Evolutionary conservation across 768 basidiomycete genomes (phyloP).

Genomic region (Porpolomopsis calyptriformis): DNA sequence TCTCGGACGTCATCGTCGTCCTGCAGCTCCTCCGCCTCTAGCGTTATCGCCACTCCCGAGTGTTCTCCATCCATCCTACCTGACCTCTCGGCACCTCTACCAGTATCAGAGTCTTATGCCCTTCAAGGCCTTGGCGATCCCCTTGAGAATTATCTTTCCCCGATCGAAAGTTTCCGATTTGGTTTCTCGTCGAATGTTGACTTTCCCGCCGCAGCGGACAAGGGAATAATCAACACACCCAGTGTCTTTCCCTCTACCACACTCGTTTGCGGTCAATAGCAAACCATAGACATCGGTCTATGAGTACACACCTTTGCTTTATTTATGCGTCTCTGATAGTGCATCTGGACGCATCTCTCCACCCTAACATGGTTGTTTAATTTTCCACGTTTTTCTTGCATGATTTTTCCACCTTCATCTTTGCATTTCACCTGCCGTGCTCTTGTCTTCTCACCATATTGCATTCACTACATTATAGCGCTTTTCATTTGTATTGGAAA

Average conservation of each 20-base stretch:
- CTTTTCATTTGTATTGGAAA: no score
- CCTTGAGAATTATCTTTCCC: background rate
- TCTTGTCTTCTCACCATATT: no score
- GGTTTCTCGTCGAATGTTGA: no score
- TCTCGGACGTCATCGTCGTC: constrained; percentile 11
- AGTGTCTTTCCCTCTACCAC: background rate
- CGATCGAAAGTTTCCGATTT: background rate
- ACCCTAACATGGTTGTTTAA: no score
- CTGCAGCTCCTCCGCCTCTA: constrained; percentile 3
- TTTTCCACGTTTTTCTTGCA: no score
- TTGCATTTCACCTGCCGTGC: no score
- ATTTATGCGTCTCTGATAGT: constrained; percentile 14
- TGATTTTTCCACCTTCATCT: no score
- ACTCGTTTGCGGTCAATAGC: background rate
- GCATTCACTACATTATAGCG: no score
- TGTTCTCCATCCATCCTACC: background rate
- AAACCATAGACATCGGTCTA: background rate
- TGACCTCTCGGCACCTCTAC: background rate
- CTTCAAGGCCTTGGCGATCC: constrained; percentile 1
- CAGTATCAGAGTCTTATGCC: background rate
- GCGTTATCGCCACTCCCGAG: background rate
- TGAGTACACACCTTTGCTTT: background rate
- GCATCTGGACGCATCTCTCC: constrained; percentile 15
- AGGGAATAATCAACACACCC: background rate
- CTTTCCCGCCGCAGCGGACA: no score